Evolutionary conservation across 306 rosid species (phyloP), one percentile per base, ranked within the genome.

Genomic region (Dryas octopetala): DNA sequence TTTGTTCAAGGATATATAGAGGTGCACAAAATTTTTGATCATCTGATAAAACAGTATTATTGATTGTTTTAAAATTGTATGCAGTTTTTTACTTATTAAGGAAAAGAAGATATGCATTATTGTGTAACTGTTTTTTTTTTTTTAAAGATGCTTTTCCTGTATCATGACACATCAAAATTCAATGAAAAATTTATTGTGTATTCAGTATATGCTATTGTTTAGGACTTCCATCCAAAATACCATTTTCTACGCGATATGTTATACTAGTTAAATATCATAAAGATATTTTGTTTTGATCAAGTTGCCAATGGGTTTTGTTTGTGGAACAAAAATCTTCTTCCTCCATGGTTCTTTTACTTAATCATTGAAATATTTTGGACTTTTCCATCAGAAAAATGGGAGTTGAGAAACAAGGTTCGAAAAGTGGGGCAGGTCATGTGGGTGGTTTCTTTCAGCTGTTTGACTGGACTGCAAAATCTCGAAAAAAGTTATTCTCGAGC

Each of bases 401-500:
- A 69, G 76, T 80, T 69, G 97, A 90, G 82, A 91, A 75, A 78
- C 97, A 91, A 60, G 89, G 90, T 81, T 75, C 75, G 9, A 91
- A 76, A 85, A 74, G 73, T 79, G 93, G 91, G 69, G 86, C 87
- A 62, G 83, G 93, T 66, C 84, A 91, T 69, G 93, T 78, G 48
- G 96, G 98, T 60, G 88, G 96, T 46, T 90, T 95, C 76, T 88
- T 95, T 70, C 96, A 95, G 50, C 81, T 95, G 82, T 95, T 95
- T 74, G 97, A 95, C 78, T 95, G 98, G 97, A 90, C 78, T 55
- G 79, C 97, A 47, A 95, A 95, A 82, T 89, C 97, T 10, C 88
- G 96, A 7, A 95, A 95, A 83, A 95, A 89, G 70, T 80, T 95
- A 64, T 95, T 95, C 81, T 76, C 97, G 8, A 76, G 84, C 78